Percentiles rank a stretch among this genome's conserved stretches.
phyloP scores from a whole-genome alignment of 768 basidiomycete genomes.

The Phylloporus sp. region DNA sequence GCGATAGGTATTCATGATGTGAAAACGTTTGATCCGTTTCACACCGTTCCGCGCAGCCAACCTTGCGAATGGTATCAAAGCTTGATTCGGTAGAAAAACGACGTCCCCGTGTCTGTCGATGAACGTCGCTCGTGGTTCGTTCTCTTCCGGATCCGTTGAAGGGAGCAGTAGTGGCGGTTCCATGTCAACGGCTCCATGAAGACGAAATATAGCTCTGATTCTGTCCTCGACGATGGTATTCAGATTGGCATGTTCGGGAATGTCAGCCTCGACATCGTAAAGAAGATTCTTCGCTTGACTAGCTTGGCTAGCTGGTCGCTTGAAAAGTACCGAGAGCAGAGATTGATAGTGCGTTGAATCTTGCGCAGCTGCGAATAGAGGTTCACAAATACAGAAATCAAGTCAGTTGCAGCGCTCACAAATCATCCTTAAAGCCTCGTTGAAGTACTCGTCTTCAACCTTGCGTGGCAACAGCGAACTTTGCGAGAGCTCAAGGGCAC shows the following conservation, averaged over 20 bases:
- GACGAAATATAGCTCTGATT: conserved; percentile 69
- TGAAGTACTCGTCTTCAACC: conserved; percentile 84
- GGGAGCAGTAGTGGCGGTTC: conserved; percentile 85
- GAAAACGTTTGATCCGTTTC: conserved; percentile 77
- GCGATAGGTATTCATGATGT: conserved; percentile 67
- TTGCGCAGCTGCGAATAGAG: conserved; percentile 51
- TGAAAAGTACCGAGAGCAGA: conserved; percentile 74
- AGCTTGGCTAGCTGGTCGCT: conserved; percentile 57
- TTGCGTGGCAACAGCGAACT: conserved; percentile 70
- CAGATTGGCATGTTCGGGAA: conserved; percentile 65
- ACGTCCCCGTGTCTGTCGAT: conserved; percentile 79
- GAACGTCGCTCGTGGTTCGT: conserved; percentile 61
- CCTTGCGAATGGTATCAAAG: conserved; percentile 74
- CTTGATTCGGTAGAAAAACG: conserved; percentile 66
- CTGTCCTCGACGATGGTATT: conserved; percentile 75
- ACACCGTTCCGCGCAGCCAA: conserved; percentile 64
- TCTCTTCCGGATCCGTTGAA: conserved; percentile 55
- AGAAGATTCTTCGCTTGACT: conserved; percentile 61
- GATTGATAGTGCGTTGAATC: conserved; percentile 79
- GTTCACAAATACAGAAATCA: background rate
- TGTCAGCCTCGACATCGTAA: conserved; percentile 67
- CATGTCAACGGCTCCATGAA: conserved; percentile 88
- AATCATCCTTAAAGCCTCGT: conserved; percentile 71
- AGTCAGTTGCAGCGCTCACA: conserved; percentile 36
- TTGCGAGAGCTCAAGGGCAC: conserved; percentile 77